Percentiles rank a stretch among this genome's conserved stretches.
Conservation (phyloP, 768 basidiomycete species). For the Cystobasidium onofrii region DNA sequence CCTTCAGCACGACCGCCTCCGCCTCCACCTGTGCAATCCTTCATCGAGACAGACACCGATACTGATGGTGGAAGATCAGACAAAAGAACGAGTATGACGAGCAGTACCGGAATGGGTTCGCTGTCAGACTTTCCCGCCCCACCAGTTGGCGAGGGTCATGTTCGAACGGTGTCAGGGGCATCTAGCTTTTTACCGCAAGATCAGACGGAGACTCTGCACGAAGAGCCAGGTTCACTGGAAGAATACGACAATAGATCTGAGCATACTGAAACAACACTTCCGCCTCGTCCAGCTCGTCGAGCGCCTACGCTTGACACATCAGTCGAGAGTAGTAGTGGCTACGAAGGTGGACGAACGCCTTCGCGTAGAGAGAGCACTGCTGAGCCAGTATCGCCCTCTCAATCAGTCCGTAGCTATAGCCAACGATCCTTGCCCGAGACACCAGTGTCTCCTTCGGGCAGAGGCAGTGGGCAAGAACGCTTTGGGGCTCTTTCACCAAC, state of each 20-base stretch:
- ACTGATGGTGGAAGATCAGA: background rate
- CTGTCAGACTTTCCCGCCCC: conserved; percentile 7
- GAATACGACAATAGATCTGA: background rate
- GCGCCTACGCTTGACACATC: background rate
- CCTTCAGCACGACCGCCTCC: conserved; percentile 10
- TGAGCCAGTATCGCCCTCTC: background rate
- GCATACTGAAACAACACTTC: background rate
- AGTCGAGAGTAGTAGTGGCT: background rate
- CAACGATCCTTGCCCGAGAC: conserved; percentile 17
- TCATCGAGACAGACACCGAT: conserved; percentile 19
- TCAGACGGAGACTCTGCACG: background rate
- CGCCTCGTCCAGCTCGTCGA: background rate
- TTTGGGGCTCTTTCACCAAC: background rate
- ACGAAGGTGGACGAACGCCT: background rate
- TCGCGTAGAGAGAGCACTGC: background rate
- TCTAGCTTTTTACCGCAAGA: background rate
- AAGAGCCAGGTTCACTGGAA: background rate
- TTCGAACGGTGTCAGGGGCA: background rate
- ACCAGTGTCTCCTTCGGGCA: background rate
- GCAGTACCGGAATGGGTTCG: background rate
- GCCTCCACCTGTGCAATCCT: background rate
- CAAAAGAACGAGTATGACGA: background rate
- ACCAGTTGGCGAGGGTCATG: background rate
- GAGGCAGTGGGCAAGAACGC: background rate
- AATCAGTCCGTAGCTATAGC: conserved; percentile 8